Conservation (phyloP, 768 basidiomycete genomes). For the Lenzites betulinus region DNA sequence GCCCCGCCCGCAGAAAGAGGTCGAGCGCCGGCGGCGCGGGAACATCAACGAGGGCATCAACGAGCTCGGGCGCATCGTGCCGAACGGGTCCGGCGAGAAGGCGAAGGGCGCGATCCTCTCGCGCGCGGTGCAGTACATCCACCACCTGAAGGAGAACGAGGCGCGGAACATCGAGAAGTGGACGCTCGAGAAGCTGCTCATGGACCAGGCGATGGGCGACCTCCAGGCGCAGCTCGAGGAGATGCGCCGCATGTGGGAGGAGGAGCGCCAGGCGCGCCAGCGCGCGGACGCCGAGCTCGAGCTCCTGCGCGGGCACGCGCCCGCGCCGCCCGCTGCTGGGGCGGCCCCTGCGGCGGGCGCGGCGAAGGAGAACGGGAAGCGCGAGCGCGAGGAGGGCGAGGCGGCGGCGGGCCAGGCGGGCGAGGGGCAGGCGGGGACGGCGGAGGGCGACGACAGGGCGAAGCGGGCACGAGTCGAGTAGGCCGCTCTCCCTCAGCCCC, state of each 20-base stretch:
- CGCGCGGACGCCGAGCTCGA: conserved; percentile 68
- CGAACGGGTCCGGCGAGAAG: conserved; percentile 83
- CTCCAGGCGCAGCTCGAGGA: conserved; percentile 83
- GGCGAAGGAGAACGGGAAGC: conserved; percentile 23
- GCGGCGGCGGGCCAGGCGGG: conserved; percentile 9
- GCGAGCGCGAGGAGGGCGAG: conserved; percentile 15
- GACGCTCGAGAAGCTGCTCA: conserved; percentile 89
- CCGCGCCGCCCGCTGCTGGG: not conserved
- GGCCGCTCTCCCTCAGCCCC: not conserved
- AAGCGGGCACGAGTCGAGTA: conserved; percentile 31
- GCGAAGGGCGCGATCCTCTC: conserved; percentile 88
- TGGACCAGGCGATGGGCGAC: conserved; percentile 92
- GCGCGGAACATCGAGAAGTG: conserved; percentile 91
- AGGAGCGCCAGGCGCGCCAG: conserved; percentile 63
- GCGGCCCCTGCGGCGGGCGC: conserved; percentile 6
- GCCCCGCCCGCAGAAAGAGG: conserved; percentile 79
- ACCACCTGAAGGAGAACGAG: conserved; percentile 88
- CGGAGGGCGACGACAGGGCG: conserved; percentile 26
- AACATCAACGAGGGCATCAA: conserved; percentile 98
- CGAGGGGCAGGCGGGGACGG: conserved; percentile 15
- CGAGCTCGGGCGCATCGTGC: conserved; percentile 85
- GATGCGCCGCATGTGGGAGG: conserved; percentile 78
- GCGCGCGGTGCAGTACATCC: conserved; percentile 89
- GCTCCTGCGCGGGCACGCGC: conserved; percentile 36
- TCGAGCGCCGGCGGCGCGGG: conserved; percentile 90